phyloP scores from a whole-genome alignment of 257 asterid genomes.

The Rehmannia glutinosa region DNA sequence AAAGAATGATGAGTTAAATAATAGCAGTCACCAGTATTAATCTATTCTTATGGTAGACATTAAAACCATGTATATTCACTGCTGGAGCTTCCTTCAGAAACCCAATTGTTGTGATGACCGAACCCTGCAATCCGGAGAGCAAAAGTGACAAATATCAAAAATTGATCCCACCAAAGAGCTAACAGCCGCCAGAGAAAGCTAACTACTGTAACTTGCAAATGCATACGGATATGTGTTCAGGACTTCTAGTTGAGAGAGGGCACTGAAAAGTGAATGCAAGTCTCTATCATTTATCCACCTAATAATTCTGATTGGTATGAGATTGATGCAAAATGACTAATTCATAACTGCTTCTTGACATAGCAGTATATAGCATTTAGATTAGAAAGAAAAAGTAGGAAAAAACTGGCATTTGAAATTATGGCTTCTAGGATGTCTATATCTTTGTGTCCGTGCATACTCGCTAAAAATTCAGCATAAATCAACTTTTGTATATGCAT shows the following conservation, averaged over 20 bases:
- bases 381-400: not conserved
- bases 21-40: conserved; percentile 65
- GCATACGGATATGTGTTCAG: not conserved
- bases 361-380: not conserved
- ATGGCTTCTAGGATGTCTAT: not conserved
- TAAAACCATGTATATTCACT: conserved; percentile 84
- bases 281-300: conserved; percentile 3
- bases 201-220: not conserved
- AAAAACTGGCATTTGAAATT: not conserved
- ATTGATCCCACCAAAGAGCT: conserved; percentile 12
- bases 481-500: not conserved
- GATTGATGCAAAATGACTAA: not conserved
- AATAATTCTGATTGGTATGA: not conserved
- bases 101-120: conserved; percentile 70
- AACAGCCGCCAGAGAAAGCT: conserved; percentile 9
- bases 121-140: conserved; percentile 44
- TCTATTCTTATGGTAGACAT: conserved; percentile 93
- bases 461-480: conserved; percentile 1
- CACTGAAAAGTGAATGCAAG: not conserved
- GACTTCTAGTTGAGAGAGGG: not conserved
- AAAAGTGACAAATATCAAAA: conserved; percentile 6
- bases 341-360: not conserved
- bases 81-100: conserved; percentile 86
- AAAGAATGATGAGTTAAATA: conserved; percentile 9
- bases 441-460: not conserved